phyloP scores from a whole-genome alignment of 129 eudicot species.

The Escallonia rubra region DNA sequence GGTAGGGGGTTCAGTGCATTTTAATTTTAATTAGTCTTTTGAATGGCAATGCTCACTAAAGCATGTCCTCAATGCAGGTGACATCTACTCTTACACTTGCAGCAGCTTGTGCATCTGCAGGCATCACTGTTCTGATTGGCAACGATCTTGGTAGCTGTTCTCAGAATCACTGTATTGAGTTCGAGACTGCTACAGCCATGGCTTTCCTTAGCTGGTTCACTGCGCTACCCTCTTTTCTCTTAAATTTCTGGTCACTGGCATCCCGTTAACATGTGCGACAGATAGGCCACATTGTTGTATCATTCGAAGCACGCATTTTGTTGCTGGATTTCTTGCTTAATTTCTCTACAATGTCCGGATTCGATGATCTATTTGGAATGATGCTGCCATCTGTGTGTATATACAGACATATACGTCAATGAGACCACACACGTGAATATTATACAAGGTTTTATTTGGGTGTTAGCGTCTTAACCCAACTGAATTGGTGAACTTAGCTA shows the following conservation, averaged over 20 bases:
- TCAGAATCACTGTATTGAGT: constrained; percentile 74
- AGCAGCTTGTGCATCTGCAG: constrained; percentile 91
- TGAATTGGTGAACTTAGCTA: too few species aligned
- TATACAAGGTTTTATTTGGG: too few species aligned
- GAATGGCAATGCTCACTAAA: not conserved
- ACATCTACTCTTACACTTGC: constrained; percentile 79
- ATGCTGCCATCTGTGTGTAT: constrained; percentile 6
- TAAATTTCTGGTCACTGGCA: constrained; percentile 79
- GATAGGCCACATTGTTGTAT: not conserved
- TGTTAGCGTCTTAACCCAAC: too few species aligned
- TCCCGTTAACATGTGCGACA: constrained; percentile 31
- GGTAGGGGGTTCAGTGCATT: not conserved
- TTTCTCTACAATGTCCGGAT: not conserved
- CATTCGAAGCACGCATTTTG: not conserved
- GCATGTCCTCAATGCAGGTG: constrained; percentile 35
- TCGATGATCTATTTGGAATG: not conserved
- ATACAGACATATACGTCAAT: not conserved
- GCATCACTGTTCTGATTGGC: constrained; percentile 81
- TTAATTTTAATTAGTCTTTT: not conserved
- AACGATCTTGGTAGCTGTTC: constrained; percentile 72
- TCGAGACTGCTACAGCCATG: constrained; percentile 83
- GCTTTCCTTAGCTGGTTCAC: constrained; percentile 83
- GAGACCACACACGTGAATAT: too few species aligned
- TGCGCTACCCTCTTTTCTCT: constrained; percentile 70
- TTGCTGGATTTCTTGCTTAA: not conserved